Evolutionary conservation across 2,329 filamentous ascomycete species (phyloP).

Genomic region (Sarocladium brachiariae): DNA sequence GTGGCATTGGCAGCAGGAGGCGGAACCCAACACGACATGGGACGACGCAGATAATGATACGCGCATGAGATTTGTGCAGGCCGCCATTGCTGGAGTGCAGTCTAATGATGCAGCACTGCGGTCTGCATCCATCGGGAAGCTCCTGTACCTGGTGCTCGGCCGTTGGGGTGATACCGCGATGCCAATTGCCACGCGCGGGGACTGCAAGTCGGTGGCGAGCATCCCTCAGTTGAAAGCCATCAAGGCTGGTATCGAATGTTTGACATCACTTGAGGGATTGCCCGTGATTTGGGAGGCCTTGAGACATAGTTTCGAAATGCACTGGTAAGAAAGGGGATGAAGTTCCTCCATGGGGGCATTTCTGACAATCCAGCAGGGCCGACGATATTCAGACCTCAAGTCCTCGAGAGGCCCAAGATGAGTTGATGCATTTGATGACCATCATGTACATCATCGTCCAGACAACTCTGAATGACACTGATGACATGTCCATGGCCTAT

Average conservation of each 20-base stretch:
- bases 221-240: conserved; percentile 53
- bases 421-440: conserved; percentile 56
- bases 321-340: conserved; percentile 36
- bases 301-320: conserved; percentile 40
- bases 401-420: conserved; percentile 49
- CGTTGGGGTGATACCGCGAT: conserved; percentile 64
- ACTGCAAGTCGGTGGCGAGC: conserved; percentile 44
- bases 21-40: conserved; percentile 44
- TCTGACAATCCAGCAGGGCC: conserved; percentile 27
- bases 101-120: conserved; percentile 41
- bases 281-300: conserved; percentile 45
- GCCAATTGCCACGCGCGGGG: conserved; percentile 30
- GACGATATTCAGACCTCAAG: conserved; percentile 36
- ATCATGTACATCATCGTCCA: conserved; percentile 56
- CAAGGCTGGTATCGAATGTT: conserved; percentile 43
- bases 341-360: neutral
- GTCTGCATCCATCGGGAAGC: conserved; percentile 46
- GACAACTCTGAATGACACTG: conserved; percentile 44
- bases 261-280: conserved; percentile 45
- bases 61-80: conserved; percentile 49
- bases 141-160: conserved; percentile 59
- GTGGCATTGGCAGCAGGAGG: conserved; percentile 58
- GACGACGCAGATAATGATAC: conserved; percentile 52
- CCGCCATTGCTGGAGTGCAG: conserved; percentile 38
- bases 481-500: conserved; percentile 39